Base-by-base conservation (phyloP, 2,329 filamentous ascomycete species). In the Xylariaceae sp. region DNA sequence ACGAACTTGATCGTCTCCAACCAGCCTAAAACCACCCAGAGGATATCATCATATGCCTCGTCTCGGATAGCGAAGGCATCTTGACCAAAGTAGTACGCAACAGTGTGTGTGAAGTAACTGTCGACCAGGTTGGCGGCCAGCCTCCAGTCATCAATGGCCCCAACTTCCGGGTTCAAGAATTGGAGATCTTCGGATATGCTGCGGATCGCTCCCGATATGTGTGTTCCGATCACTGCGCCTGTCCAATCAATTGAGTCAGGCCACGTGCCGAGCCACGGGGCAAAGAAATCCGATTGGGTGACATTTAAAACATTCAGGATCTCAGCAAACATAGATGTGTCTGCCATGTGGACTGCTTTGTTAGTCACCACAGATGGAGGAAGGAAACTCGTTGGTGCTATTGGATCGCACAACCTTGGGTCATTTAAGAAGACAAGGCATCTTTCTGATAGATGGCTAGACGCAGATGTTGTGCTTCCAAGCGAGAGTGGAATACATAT, bases 1-100 rank as follows among this genome's bases (percentile, higher is more conserved):
- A 92, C 79, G 60, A 95, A 90, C 54, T 86, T 83, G 52, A 90
- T 78, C 39, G 80, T 80, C 62, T 95, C 88, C 42, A 96, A 71
- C 91, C 92, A 96, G 51, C 86, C 88, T 29, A 97, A 75, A 2
- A 94, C 89, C 1, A 96, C 89, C 92, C 92, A 97, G 3, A 95
- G 77, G 70, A 95, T 95, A 64, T 97, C 92, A 61, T 96, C 92
- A 63, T 85, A 95, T 0, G 92, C 92, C 71, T 82, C 65, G 45
- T 82, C 80, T 36, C 88, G 77, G 40, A 96, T 76, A 22, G 77
- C 74, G 52, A 90, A 82, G 4, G 83, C 78, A 64, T 95, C 82
- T 63, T 97, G 88, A 17, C 88, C 89, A 62, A 92, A 95, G 63
- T 94, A 96, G 55, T 85, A 95, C 7, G 82, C 79, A 5, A 83